Evolutionary conservation across 768 basidiomycete genomes (phyloP), one percentile per base, ranked within the genome.

Genomic region (Mycena galopus): DNA sequence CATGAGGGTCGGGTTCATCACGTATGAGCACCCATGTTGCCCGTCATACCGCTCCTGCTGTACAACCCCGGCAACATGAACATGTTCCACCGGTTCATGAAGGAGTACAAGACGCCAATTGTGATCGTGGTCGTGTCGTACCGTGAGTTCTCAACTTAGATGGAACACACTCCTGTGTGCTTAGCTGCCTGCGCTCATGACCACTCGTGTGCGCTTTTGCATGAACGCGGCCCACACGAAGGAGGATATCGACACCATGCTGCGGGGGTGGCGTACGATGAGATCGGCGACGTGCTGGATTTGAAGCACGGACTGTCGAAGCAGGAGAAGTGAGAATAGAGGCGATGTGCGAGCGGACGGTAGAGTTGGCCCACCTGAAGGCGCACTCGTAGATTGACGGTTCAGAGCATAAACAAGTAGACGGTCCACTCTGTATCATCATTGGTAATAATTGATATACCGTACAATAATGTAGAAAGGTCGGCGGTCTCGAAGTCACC

Each of bases 31-130:
- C 81, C 89, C 92, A 91, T 95, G 75, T 96, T 95, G 30, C 97
- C 98, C 2, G 95, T 99, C 77, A 93, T 99, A 4, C 97, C 98
- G 0, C 85, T 99, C 55, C 86, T 99, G 61, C 83, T 99, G 35
- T 99, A 96, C 88, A 91, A 95, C 80, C 95, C 95, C 0, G 97
- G 94, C 62, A 98, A 98, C 86, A 96, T 98, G 95, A 89, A 89
- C 71, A 88, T 93, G 78, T 97, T 98, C 86, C 93, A 93, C 74
- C 88, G 94, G 29, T 87, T 97, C 88, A 98, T 98, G 96, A 87
- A 87, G 79, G 88, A 91, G 71, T 87, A 94, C 55, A 84, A 88
- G 77, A 94, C 91, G 11, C 94, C 96, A 0, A 94, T 97, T 70
- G 89, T 96, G 11, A 90, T 95, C 6, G 96, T 98, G 27, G 94